A percentile compares a stretch with the other conserved stretches of the same genome.
Evolutionary conservation across 371 early-diverging fungal genomes (phyloP).

Genomic region (Mucor circinelloides): DNA sequence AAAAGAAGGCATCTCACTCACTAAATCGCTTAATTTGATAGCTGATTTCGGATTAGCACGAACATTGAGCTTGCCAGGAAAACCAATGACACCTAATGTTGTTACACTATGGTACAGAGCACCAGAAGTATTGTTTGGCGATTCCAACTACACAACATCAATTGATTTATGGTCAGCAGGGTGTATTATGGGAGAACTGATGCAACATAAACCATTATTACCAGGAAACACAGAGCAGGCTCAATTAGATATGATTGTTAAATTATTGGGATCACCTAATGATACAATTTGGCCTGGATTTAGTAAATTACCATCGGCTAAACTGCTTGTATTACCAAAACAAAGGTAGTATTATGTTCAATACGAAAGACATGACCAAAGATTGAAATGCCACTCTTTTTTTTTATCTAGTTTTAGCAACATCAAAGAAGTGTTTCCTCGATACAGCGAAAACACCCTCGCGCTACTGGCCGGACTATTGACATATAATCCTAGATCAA

Average conservation of each 20-base stretch:
- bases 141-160: conserved; percentile 75
- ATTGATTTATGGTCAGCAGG: conserved; percentile 95
- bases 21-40: conserved; percentile 26
- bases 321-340: conserved; percentile 50
- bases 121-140: conserved; percentile 89
- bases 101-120: conserved; percentile 97
- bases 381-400: too few relatives aligned
- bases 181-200: conserved; percentile 85
- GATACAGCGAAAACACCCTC: conserved; percentile 62
- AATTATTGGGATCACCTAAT: conserved; percentile 80
- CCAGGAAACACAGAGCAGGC: conserved; percentile 83
- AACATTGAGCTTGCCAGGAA: conserved; percentile 61
- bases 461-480: conserved; percentile 79
- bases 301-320: conserved; percentile 59
- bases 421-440: conserved; percentile 61
- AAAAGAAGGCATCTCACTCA: background rate
- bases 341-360: conserved; percentile 42
- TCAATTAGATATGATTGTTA: conserved; percentile 75
- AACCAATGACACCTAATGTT: conserved; percentile 90
- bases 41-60: conserved; percentile 94
- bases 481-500: conserved; percentile 76
- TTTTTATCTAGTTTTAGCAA: conserved; percentile 62
- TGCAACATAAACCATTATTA: conserved; percentile 75
- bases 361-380: too few relatives aligned
- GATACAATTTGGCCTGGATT: conserved; percentile 83